Percentiles rank a stretch among this genome's conserved stretches.
These are phyloP conservation scores for Xylaria scruposa DNA, from an alignment of 495 filamentous ascomycete species.

Conservation along the genomic window DNA sequence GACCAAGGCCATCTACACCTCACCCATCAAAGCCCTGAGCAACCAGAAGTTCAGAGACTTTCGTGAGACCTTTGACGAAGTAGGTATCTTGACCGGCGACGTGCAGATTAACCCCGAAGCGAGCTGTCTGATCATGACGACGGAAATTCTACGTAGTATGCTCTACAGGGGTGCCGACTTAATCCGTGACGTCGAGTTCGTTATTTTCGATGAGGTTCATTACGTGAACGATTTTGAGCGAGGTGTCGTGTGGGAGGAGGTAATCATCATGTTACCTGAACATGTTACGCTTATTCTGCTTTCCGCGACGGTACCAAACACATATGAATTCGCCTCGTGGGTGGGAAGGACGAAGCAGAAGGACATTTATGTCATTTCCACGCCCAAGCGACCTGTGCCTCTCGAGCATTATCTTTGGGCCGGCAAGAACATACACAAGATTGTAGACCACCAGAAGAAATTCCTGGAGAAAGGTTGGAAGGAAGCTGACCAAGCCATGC, in stretches of 20 bases:
- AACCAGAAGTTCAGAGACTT: conserved; percentile 99
- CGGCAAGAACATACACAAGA: conserved; percentile 88
- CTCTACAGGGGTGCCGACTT: conserved; percentile 95
- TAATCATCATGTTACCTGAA: conserved; percentile 98
- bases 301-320: conserved; percentile 97
- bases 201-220: conserved; percentile 98
- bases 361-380: conserved; percentile 98
- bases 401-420: conserved; percentile 97
- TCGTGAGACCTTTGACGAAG: conserved; percentile 85
- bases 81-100: conserved; percentile 95
- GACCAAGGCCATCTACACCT: conserved; percentile 99
- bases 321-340: conserved; percentile 97
- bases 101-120: conserved; percentile 98
- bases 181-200: conserved; percentile 96
- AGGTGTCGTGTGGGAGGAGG: conserved; percentile 98
- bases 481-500: conserved; percentile 82
- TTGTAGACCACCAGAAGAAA: conserved; percentile 88
- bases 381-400: conserved; percentile 91
- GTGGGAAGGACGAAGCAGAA: conserved; percentile 98
- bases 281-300: conserved; percentile 95
- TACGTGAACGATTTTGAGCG: conserved; percentile 98
- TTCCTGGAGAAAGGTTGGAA: conserved; percentile 94
- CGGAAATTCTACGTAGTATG: conserved; percentile 97
- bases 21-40: conserved; percentile 96
- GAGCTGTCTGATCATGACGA: conserved; percentile 99